These are phyloP conservation scores for Pyrrhoderma noxium DNA, from an alignment of 1,284 basidiomycete genomes.

Conservation along the genomic window DNA sequence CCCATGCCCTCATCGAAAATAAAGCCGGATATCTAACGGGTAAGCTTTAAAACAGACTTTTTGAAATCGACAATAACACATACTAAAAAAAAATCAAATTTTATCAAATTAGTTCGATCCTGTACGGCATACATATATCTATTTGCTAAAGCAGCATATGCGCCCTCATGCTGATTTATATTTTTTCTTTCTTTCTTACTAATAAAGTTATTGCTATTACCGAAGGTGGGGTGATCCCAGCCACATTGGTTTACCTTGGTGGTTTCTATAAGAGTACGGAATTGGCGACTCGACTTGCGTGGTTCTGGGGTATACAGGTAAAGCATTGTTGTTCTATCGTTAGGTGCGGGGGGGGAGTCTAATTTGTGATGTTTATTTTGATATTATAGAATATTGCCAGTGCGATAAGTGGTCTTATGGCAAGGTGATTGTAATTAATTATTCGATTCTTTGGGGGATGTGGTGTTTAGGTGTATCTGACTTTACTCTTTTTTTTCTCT, in stretches of 20 bases:
- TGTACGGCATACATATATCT: slow-evolving; percentile 23
- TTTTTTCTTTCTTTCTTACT: neutral
- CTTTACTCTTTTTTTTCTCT: neutral
- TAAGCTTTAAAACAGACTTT: slow-evolving; percentile 10
- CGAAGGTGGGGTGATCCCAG: slow-evolving; percentile 34
- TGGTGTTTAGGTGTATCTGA: neutral
- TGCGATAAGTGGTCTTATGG: slow-evolving; percentile 34
- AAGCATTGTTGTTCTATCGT: too few species aligned
- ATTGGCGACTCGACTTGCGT: slow-evolving; percentile 32
- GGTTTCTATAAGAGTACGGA: slow-evolving; percentile 34
- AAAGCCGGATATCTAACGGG: slow-evolving; percentile 31
- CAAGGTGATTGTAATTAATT: slow-evolving; percentile 15
- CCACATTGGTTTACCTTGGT: slow-evolving; percentile 34
- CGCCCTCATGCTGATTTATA: neutral
- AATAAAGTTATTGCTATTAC: slow-evolving; percentile 35
- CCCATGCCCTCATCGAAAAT: slow-evolving; percentile 31
- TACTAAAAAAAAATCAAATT: neutral
- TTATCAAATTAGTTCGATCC: slow-evolving; percentile 23
- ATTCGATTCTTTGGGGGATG: neutral
- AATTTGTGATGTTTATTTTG: too few species aligned
- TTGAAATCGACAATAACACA: neutral
- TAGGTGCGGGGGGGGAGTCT: too few species aligned
- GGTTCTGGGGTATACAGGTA: slow-evolving; percentile 33
- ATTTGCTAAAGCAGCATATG: neutral
- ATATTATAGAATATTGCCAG: slow-evolving; percentile 32